Evolutionary conservation across 441 rosid genomes (phyloP).

Genomic region (Isatis lusitanica): DNA sequence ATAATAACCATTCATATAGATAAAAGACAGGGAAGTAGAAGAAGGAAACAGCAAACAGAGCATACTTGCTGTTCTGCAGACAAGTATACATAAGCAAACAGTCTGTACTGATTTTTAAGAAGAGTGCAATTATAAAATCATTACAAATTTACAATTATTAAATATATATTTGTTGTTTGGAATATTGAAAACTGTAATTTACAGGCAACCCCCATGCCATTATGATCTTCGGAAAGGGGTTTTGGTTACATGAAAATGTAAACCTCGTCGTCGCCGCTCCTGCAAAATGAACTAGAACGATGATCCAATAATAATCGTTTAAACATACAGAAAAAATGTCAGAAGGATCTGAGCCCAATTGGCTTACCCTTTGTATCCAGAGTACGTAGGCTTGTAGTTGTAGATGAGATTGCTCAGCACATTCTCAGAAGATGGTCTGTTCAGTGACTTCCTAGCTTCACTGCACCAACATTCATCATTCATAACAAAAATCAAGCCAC

Average conservation of each 20-base stretch:
- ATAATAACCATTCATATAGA: too few relatives aligned
- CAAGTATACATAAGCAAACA: too few relatives aligned
- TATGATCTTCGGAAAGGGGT: too few relatives aligned
- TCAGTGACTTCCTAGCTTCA: slow-evolving; percentile 80
- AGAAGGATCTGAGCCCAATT: not conserved
- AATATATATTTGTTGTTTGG: too few relatives aligned
- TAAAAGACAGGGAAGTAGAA: too few relatives aligned
- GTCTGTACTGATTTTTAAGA: too few relatives aligned
- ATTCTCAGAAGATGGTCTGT: slow-evolving; percentile 55
- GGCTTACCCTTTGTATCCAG: slow-evolving; percentile 83
- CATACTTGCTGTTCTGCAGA: too few relatives aligned
- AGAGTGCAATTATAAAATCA: too few relatives aligned
- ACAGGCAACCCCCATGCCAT: too few relatives aligned
- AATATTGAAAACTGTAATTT: too few relatives aligned
- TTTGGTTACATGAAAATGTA: slow-evolving; percentile 51
- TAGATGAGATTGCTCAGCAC: slow-evolving; percentile 78
- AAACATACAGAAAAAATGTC: not conserved
- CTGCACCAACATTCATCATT: slow-evolving; percentile 48
- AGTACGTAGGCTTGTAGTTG: slow-evolving; percentile 70
- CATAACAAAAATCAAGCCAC: not conserved
- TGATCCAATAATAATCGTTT: not conserved
- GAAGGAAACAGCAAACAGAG: too few relatives aligned
- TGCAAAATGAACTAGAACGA: slow-evolving; percentile 29
- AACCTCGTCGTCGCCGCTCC: slow-evolving; percentile 82
- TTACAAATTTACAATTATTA: too few relatives aligned